Conservation (phyloP, 179 eudicot genomes). For the Beta macrorhiza region DNA sequence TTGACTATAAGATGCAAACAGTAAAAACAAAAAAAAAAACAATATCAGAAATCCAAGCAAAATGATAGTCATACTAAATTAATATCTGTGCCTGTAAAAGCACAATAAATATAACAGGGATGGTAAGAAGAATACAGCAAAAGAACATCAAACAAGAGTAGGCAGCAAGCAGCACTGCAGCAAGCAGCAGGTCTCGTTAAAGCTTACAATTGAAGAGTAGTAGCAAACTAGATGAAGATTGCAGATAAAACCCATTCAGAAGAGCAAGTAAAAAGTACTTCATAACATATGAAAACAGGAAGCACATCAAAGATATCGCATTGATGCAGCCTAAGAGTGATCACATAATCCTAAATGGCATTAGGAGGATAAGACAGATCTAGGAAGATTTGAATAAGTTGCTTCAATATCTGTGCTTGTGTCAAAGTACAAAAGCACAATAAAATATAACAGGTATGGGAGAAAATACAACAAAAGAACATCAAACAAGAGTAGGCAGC, state of each 20-base stretch:
- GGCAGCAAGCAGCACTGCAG: not conserved
- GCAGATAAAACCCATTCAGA: not conserved
- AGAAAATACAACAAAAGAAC: conserved; percentile 1
- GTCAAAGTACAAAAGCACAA: not conserved
- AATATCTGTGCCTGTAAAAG: not conserved
- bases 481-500: not conserved
- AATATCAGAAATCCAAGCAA: not conserved
- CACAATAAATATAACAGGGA: not conserved
- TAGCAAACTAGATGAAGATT: not conserved
- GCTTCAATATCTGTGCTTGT: not conserved
- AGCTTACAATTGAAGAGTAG: not conserved
- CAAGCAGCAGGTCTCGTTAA: not conserved
- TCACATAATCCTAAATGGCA: not conserved
- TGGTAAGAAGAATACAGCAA: not conserved
- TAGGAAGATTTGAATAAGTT: not conserved
- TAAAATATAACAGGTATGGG: not conserved
- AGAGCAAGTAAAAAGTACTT: not conserved
- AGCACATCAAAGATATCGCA: not conserved
- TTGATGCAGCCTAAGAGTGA: not conserved
- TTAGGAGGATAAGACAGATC: not conserved
- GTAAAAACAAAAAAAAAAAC: not conserved
- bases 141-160: not conserved
- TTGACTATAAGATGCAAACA: not conserved
- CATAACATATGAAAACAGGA: not conserved
- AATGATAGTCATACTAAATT: not conserved